Conservation (phyloP, 2,329 filamentous ascomycete species). For the Fusarium zealandicum region DNA sequence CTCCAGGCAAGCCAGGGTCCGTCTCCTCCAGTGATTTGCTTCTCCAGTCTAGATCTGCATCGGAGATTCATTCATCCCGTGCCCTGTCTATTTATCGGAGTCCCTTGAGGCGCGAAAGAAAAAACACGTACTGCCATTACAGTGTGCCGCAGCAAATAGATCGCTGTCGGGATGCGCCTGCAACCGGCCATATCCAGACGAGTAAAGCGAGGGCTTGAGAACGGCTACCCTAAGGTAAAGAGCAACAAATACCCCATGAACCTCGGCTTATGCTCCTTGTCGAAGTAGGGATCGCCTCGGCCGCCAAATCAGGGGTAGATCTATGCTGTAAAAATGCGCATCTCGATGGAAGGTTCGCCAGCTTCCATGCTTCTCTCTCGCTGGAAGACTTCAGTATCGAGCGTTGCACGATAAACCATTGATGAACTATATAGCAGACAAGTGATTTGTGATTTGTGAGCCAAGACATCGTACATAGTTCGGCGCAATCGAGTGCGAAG, state of each 20-base stretch:
- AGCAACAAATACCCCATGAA: background rate
- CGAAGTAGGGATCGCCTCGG: background rate
- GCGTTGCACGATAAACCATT: background rate
- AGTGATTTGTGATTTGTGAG: background rate
- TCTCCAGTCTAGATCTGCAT: background rate
- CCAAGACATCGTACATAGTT: background rate
- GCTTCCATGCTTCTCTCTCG: background rate
- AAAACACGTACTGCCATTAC: too few relatives aligned
- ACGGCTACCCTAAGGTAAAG: background rate
- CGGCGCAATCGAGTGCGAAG: background rate
- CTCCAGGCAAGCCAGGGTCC: background rate
- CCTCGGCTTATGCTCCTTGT: background rate
- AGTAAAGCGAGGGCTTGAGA: background rate
- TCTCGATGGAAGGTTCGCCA: too few relatives aligned
- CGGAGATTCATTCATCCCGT: conserved; percentile 1
- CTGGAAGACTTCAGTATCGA: too few relatives aligned
- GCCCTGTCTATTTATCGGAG: background rate
- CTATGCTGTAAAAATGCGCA: background rate
- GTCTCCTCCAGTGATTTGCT: background rate
- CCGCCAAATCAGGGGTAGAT: background rate
- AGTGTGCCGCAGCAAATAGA: too few relatives aligned
- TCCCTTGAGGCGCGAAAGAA: background rate
- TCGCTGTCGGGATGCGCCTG: background rate
- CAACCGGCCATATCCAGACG: background rate
- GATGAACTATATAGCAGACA: too few relatives aligned